Evolutionary conservation across 1,284 basidiomycete species (phyloP), one percentile per base, ranked within the genome.

Genomic region (Pisolithus thermaeus): DNA sequence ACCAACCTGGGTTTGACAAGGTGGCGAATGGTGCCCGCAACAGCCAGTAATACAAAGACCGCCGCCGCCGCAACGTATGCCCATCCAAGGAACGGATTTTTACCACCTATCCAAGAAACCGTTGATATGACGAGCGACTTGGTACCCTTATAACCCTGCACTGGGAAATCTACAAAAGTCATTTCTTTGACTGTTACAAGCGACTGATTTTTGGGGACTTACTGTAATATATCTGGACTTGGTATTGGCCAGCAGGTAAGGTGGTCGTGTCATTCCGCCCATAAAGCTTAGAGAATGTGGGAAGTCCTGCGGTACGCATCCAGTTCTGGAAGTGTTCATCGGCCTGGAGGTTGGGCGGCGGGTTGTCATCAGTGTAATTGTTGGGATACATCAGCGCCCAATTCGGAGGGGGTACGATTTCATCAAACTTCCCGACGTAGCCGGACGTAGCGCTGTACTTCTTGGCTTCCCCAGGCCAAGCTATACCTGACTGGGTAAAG

Each of bases 301-400:
- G 96, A 50, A 99, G 73, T 22, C 95, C 96, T 1, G 97, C 92
- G 2, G 93, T 96, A 55, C 96, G 84, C 97, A 99, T 99, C 97
- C 97, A 99, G 61, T 98, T 95, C 72, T 97, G 94, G 76, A 99
- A 98, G 65, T 94, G 95, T 70, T 99, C 92, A 66, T 99, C 84
- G 1, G 69, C 63, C 49, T 75, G 73, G 32, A 98, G 76, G 64
- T 97, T 75, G 11, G 92, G 95, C 35, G 90, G 81, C n/a, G 77
- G 76, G 52, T 76, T 82, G 8, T 72, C 70, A 4, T 73, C 68
- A 3, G 81, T 83, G 73, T 98, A 98, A 50, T 80, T 80, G 56
- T 90, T 67, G 0, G 90, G 90, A 72, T 77, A 97, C 49, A 76
- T 76, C 30, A 69, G 63, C 0, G 57, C 65, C 94, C 97, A 99